Evolutionary conservation across 192 early-diverging fungal genomes (phyloP), one percentile per base, ranked within the genome.

Genomic region (Backusella sp.): DNA sequence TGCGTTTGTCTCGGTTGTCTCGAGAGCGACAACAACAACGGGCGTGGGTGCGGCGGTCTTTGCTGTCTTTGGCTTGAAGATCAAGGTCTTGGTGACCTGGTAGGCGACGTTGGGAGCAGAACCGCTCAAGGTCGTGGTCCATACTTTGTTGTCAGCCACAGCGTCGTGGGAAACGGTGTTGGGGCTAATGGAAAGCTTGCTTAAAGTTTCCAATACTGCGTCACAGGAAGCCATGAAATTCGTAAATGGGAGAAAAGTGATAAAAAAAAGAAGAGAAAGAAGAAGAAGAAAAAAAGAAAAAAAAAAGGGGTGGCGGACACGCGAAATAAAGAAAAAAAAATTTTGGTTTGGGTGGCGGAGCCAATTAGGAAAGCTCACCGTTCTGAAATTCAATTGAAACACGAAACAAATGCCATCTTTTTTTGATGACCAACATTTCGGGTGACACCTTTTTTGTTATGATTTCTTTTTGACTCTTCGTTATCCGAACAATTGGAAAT

Each of bases 41-140:
- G 89, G 91, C 0, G 89, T 86, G 14, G 86, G 78, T 42, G 88
- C 73, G 37, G 88, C 91, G 1, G 88, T 76, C 80, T 91, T 91
- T 70, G 90, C 85, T 62, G 86, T 88, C 86, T 95, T 95, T 34
- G 94, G 92, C 85, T 95, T 95, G 44, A 91, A 83, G 59, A 95
- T 86, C 32, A 95, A 84, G 26, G 94, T 93, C 77, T 95, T 94
- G 71, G 88, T 88, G 70, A 90, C 74, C 19, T 74, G 56, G 66
- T 66, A 85, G 23, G 65, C 68, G 15, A 72, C 30, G 32, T 30
- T 68, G 37, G 81, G 62, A 15, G 77, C 79, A 66, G 73, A 74
- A 9, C 49, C 56, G 4, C 75, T 69, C 1, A 90, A 80, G 5
- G 78, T 80, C 17, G 83, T 82, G 8, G 80, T 81, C 92, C 92